Conservation (phyloP, 2,329 filamentous ascomycete species). For the Clonostachys sp. region DNA sequence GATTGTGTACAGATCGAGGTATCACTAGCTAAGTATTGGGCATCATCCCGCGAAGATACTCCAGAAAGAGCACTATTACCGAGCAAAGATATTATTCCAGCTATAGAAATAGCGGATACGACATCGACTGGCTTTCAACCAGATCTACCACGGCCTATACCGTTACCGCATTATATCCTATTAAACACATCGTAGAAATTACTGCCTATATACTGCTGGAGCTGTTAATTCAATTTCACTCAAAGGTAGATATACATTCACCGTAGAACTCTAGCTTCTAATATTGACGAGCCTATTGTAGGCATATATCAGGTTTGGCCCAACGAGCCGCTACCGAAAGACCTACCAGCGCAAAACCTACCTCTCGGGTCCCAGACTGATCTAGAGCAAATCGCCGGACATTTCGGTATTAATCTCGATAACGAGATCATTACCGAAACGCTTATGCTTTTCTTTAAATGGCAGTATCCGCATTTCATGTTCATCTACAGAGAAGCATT, state of each 20-base stretch:
- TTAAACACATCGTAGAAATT: too few relatives aligned
- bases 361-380: background rate
- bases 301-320: slow-evolving; percentile 14
- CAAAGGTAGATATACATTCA: background rate
- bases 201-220: too few relatives aligned
- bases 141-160: background rate
- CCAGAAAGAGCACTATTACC: background rate
- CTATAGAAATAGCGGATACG: background rate
- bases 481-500: slow-evolving; percentile 21
- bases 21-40: too few relatives aligned
- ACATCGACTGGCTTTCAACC: background rate
- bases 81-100: background rate
- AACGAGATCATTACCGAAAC: slow-evolving; percentile 10
- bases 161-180: too few relatives aligned
- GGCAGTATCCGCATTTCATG: slow-evolving; percentile 22
- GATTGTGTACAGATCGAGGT: too few relatives aligned
- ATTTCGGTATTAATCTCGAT: slow-evolving; percentile 14
- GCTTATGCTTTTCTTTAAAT: slow-evolving; percentile 16
- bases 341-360: too few relatives aligned
- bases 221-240: background rate
- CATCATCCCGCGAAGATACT: background rate
- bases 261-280: background rate
- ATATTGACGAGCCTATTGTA: background rate
- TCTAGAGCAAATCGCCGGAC: slow-evolving; percentile 9
- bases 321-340: too few relatives aligned